phyloP scores from a whole-genome alignment of 192 early-diverging fungal species.

The Physocladia obscura region DNA sequence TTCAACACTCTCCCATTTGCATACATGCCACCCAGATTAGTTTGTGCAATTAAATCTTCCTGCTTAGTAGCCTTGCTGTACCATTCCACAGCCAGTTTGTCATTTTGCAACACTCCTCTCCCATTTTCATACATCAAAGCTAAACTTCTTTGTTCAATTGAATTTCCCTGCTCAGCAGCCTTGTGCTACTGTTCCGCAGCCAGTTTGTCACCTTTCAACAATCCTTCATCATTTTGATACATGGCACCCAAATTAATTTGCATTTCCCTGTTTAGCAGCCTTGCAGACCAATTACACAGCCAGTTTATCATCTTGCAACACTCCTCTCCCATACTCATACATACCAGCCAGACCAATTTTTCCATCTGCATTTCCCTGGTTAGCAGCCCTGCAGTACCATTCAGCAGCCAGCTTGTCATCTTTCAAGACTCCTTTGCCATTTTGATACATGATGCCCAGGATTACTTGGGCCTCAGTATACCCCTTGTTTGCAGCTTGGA shows the following conservation, averaged over 20 bases:
- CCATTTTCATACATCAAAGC: constrained; percentile 83
- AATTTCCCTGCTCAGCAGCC: no score
- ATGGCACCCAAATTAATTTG: no score
- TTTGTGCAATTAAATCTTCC: no score
- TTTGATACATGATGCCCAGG: constrained; percentile 77
- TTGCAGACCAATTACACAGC: constrained; percentile 74
- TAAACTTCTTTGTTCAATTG: constrained; percentile 76
- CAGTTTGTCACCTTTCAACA: no score
- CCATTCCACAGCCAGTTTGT: constrained; percentile 68
- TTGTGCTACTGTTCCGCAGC: no score
- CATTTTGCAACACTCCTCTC: constrained; percentile 59
- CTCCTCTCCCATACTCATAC: constrained; percentile 78
- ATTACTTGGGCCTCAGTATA: no score
- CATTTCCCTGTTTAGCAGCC: constrained; percentile 68
- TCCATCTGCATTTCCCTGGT: constrained; percentile 66
- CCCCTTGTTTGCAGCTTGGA: no score
- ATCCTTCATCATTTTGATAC: no score
- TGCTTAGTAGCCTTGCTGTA: constrained; percentile 69
- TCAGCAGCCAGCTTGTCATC: constrained; percentile 67
- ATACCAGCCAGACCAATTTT: constrained; percentile 80
- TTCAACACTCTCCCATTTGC: no score
- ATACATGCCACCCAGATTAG: no score
- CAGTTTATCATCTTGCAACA: constrained; percentile 53
- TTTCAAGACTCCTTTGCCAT: constrained; percentile 71
- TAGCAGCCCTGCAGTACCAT: constrained; percentile 67